Conservation (phyloP, 2,329 filamentous ascomycete species). For the Epichloe brachyelytri region DNA sequence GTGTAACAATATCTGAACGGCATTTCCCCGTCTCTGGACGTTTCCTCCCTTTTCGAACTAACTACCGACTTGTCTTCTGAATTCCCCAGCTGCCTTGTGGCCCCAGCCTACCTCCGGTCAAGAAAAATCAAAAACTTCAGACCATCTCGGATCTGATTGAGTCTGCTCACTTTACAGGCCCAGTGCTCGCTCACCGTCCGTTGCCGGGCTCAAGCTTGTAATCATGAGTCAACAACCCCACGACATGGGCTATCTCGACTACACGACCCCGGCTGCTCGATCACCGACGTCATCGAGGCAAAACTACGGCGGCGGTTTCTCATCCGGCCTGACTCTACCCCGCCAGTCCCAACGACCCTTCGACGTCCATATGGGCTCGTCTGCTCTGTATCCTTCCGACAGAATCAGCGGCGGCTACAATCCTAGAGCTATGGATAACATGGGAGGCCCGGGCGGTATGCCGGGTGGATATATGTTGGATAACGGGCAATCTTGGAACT, state of each 20-base stretch:
- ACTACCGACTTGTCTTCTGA: not conserved
- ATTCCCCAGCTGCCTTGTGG: not conserved
- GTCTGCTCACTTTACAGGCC: constrained; percentile 9
- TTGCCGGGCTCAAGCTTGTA: constrained; percentile 8
- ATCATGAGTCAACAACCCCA: constrained; percentile 36
- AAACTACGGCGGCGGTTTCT: constrained; percentile 41
- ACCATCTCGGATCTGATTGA: not conserved
- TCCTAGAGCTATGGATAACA: constrained; percentile 43
- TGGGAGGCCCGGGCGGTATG: constrained; percentile 26
- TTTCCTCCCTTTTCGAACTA: not conserved
- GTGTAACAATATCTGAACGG: not conserved
- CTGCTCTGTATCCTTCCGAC: constrained; percentile 59
- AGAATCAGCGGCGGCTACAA: constrained; percentile 47
- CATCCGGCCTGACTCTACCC: constrained; percentile 29
- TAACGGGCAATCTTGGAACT: constrained; percentile 72
- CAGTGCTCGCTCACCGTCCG: constrained; percentile 12
- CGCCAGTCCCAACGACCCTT: constrained; percentile 58
- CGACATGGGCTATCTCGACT: constrained; percentile 61
- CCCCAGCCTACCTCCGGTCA: not conserved
- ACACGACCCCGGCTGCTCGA: constrained; percentile 46
- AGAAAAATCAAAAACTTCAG: no score
- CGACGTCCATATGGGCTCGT: constrained; percentile 51
- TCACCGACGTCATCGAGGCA: constrained; percentile 57
- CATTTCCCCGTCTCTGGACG: not conserved
- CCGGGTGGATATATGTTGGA: constrained; percentile 41